Evolutionary conservation across 2,329 filamentous ascomycete genomes (phyloP), one percentile per base, ranked within the genome.

Genomic region (Aspergillus sp.): DNA sequence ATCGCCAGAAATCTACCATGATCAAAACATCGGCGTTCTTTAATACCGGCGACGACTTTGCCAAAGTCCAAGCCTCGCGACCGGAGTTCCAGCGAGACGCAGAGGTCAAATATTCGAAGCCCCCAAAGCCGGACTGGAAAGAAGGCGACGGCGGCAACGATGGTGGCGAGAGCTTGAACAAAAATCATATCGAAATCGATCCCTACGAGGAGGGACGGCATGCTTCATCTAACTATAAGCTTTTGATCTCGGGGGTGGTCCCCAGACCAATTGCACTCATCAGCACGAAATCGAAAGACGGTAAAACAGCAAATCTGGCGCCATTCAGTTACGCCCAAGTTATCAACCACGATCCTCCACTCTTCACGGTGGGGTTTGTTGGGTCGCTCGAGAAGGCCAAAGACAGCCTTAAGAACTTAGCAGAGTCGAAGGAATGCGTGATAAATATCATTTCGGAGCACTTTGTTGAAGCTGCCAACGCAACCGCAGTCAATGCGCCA

Each of bases 281-380:
- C 13, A 82, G 80, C 50, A 88, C 86, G 1, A 72, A 79, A 37
- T 82, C 79, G 2, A 77, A 77, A 40, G 88, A 92, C 67, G 90
- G 89, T 20, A 74, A 68, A 34, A 80, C 77, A 27, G 85, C 84
- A 15, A 98, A 97, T 75, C 82, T 97, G 2, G 91, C 93, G 0
- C 93, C 92, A 0, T 96, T 95, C 74, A 89, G 85, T 69, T 97
- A 95, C 79, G 91, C 92, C 73, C 89, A 91, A 72, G 75, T 96
- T 61, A 82, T 96, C 64, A 86, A 86, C 73, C 89, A 95, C 72
- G 93, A 97, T 71, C 93, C 93, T 4, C 93, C 93, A 0, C 79
- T 96, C 44, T 96, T 97, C 73, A 83, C 85, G 8, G 77, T 88
- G 5, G 85, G 86, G 0, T 85, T 86, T 58, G 77, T 81, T 0